These are phyloP conservation scores for Trypanosomatidae sp. DNA, from an alignment of 208 protist genomes.

Conservation along the genomic window DNA sequence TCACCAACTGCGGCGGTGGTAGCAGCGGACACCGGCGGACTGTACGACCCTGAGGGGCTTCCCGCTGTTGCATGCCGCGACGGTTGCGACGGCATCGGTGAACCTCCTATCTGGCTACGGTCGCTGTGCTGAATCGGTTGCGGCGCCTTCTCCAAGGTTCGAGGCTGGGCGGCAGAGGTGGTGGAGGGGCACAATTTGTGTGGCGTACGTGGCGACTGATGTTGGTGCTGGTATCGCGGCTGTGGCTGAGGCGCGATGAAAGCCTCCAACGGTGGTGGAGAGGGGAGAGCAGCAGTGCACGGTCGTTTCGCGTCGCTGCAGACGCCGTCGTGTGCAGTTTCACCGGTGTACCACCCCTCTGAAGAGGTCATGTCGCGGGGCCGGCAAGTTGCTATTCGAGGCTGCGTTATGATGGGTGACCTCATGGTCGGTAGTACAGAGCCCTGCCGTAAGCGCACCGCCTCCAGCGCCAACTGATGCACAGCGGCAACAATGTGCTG, in stretches of 20 bases:
- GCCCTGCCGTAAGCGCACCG: conserved; percentile 9
- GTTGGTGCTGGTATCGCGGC: background rate
- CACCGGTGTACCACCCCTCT: conserved; percentile 1
- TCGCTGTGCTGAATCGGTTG: background rate
- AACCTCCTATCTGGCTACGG: background rate
- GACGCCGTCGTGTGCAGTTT: background rate
- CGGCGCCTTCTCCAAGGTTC: background rate
- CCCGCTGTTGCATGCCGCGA: background rate
- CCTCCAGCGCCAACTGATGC: conserved; percentile 16
- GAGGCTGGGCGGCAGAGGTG: background rate
- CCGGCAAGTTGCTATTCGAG: background rate
- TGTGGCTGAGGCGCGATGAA: background rate
- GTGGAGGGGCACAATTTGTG: background rate
- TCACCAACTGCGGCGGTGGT: conserved; percentile 4
- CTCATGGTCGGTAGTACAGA: background rate
- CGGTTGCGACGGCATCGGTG: background rate
- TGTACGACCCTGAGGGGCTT: background rate
- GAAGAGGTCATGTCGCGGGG: background rate
- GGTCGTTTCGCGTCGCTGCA: background rate
- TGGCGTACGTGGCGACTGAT: background rate
- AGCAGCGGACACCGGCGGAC: conserved; percentile 1
- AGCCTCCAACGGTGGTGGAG: background rate
- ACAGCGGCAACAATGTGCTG: conserved; percentile 20
- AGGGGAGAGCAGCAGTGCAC: background rate
- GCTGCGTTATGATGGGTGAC: background rate